Conservation (phyloP, 352 stramenopile species). For the Phytophthora melonis region DNA sequence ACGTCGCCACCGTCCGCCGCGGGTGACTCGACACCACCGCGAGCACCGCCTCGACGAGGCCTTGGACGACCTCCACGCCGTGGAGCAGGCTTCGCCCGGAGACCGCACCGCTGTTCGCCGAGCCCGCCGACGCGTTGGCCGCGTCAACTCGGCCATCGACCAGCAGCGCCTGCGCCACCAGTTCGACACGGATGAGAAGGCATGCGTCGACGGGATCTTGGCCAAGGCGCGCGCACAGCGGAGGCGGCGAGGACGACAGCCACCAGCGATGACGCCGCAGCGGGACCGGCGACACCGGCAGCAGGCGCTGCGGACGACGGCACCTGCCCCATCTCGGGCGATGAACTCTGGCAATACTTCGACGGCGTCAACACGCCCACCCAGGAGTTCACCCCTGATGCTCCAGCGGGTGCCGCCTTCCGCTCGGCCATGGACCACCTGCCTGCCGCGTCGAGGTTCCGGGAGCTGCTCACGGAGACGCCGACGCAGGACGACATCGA, state of each 20-base stretch:
- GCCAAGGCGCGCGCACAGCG: background rate
- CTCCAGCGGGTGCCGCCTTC: background rate
- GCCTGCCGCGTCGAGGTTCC: background rate
- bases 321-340: background rate
- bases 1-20: too few relatives aligned
- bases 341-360: too few relatives aligned
- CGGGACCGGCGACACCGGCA: background rate
- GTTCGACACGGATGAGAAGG: constrained; percentile 6
- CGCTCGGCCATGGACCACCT: background rate
- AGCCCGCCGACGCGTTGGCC: background rate
- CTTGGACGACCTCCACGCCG: constrained; percentile 5
- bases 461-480: background rate
- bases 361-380: too few relatives aligned
- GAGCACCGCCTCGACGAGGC: constrained; percentile 19
- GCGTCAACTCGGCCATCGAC: background rate
- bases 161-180: background rate
- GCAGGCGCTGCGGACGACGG: too few relatives aligned
- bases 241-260: background rate
- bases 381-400: background rate
- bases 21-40: too few relatives aligned
- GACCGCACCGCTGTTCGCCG: background rate
- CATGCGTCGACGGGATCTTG: constrained; percentile 12
- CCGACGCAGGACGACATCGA: constrained; percentile 21
- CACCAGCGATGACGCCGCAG: background rate
- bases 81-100: background rate